Evolutionary conservation across 1,284 basidiomycete genomes (phyloP).

Genomic region (Porodaedalea pini): DNA sequence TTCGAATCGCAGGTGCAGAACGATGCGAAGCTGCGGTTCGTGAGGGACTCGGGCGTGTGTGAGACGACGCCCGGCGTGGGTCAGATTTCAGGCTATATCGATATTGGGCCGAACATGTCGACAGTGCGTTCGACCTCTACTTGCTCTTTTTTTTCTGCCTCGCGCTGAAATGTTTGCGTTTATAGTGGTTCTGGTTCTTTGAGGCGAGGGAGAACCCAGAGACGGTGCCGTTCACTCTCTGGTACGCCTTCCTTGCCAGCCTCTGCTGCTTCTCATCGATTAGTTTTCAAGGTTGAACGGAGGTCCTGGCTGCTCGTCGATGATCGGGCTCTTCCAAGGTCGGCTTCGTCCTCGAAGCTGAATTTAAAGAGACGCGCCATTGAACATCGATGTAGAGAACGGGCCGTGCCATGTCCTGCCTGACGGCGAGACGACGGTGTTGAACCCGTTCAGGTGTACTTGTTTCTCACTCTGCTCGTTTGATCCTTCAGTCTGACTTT

Average conservation of each 20-base stretch:
- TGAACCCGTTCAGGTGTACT: conserved; percentile 52
- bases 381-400: conserved; percentile 40
- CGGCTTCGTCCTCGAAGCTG: background rate
- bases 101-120: conserved; percentile 58
- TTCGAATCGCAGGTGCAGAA: conserved; percentile 18
- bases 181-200: conserved; percentile 72
- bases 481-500: conserved; percentile 14
- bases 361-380: conserved; percentile 15
- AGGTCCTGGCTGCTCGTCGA: conserved; percentile 59
- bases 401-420: conserved; percentile 58
- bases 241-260: conserved; percentile 35
- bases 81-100: conserved; percentile 66
- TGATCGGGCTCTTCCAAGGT: conserved; percentile 67
- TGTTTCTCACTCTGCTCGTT: background rate
- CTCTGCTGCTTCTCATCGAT: conserved; percentile 1
- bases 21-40: conserved; percentile 43
- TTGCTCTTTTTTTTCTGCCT: background rate
- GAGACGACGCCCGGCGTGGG: conserved; percentile 67
- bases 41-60: conserved; percentile 65
- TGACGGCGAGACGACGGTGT: conserved; percentile 46
- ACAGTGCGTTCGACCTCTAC: conserved; percentile 41
- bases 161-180: conserved; percentile 18
- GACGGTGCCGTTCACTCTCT: conserved; percentile 63
- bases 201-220: conserved; percentile 56
- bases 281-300: conserved; percentile 48